phyloP scores from a whole-genome alignment of 768 basidiomycete genomes.

The Gymnopilus junonius region DNA sequence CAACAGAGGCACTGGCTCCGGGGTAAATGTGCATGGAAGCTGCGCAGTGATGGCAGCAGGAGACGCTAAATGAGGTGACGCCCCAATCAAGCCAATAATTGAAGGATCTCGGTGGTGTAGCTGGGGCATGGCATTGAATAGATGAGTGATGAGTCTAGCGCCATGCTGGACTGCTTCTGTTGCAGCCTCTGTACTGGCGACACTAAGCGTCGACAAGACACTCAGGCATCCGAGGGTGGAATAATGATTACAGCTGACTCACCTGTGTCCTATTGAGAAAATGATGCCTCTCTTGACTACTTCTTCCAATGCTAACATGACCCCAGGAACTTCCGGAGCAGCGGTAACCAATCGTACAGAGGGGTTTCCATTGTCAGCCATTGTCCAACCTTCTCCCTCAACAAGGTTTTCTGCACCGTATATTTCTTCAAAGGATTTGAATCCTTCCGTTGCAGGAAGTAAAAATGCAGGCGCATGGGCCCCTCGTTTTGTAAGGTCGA shows the following conservation, averaged over 20 bases:
- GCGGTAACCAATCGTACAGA: conserved; percentile 84
- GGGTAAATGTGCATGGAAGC: conserved; percentile 17
- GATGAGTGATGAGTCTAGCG: conserved; percentile 86
- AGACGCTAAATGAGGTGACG: conserved; percentile 65
- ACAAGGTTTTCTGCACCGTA: conserved; percentile 72
- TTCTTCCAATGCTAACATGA: conserved; percentile 68
- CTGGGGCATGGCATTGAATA: conserved; percentile 94
- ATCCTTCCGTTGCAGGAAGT: conserved; percentile 62
- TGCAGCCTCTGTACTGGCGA: conserved; percentile 76
- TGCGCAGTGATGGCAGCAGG: conserved; percentile 17
- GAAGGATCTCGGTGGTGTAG: conserved; percentile 90
- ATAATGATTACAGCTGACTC: conserved; percentile 11
- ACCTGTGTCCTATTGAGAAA: conserved; percentile 93
- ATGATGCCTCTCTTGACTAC: conserved; percentile 68
- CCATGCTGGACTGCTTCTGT: conserved; percentile 72
- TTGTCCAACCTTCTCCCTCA: conserved; percentile 70
- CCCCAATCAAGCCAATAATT: conserved; percentile 86
- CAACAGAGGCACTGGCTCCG: conserved; percentile 12
- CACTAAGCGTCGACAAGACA: conserved; percentile 43
- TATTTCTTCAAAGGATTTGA: conserved; percentile 70
- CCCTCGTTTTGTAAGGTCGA: conserved; percentile 81
- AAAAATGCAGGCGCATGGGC: conserved; percentile 78
- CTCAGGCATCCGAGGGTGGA: conserved; percentile 2
- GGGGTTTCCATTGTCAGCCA: conserved; percentile 45
- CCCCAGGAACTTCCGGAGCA: conserved; percentile 86